Evolutionary conservation across 768 basidiomycete species (phyloP).

Genomic region (Pleurotus pulmonarius): DNA sequence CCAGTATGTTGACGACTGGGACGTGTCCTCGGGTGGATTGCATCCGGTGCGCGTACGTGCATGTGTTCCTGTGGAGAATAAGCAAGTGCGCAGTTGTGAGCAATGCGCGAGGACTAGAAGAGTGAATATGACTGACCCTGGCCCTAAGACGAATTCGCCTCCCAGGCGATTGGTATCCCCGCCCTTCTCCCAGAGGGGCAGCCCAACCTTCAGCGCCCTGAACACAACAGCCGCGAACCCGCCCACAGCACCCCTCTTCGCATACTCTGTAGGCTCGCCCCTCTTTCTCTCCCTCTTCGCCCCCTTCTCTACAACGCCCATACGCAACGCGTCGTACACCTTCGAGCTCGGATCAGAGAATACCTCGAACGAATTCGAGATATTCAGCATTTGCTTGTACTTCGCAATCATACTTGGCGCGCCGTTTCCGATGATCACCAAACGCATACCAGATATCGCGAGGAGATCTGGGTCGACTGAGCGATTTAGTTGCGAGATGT

Average conservation of each 20-base stretch:
- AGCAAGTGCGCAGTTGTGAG: background rate
- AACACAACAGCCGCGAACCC: conserved; percentile 74
- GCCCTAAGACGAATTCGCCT: conserved; percentile 73
- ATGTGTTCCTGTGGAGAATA: conserved; percentile 45
- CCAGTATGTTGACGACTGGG: conserved; percentile 65
- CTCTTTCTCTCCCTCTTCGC: conserved; percentile 3
- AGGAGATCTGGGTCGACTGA: conserved; percentile 40
- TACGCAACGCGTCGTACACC: conserved; percentile 74
- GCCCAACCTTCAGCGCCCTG: conserved; percentile 66
- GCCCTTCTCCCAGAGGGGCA: conserved; percentile 81
- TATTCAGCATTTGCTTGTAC: conserved; percentile 72
- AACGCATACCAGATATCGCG: conserved; percentile 33
- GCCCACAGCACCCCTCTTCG: conserved; percentile 59
- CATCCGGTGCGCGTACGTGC: conserved; percentile 85
- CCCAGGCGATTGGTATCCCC: conserved; percentile 80
- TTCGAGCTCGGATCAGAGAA: conserved; percentile 75
- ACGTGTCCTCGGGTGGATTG: conserved; percentile 69
- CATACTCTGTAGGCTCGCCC: conserved; percentile 33
- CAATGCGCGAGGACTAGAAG: background rate
- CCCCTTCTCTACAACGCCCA: conserved; percentile 29
- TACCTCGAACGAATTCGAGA: conserved; percentile 65
- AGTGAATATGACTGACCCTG: conserved; percentile 30
- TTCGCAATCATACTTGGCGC: conserved; percentile 72
- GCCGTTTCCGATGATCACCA: conserved; percentile 80
- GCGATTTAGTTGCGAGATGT: conserved; percentile 64